These are phyloP conservation scores for Clonostachys chloroleuca DNA, from an alignment of 2,329 filamentous ascomycete genomes.

Conservation along the genomic window DNA sequence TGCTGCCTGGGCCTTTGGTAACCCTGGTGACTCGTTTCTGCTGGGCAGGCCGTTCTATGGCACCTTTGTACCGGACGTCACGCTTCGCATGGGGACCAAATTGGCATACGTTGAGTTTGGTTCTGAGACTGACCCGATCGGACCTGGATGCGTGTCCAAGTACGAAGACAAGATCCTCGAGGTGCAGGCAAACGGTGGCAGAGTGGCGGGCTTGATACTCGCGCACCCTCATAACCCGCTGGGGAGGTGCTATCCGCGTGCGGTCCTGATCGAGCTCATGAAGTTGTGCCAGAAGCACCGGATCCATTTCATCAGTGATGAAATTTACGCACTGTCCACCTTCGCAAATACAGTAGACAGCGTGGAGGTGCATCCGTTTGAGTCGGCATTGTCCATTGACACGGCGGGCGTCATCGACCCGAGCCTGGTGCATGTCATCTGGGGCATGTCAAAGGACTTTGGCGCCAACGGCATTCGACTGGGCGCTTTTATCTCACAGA, in stretches of 20 bases:
- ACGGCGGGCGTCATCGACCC: conserved; percentile 38
- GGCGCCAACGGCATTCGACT: conserved; percentile 50
- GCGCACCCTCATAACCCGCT: conserved; percentile 48
- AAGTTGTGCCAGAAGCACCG: conserved; percentile 38
- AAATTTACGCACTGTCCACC: conserved; percentile 46
- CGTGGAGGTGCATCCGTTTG: conserved; percentile 23
- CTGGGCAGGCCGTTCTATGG: conserved; percentile 41
- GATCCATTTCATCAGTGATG: conserved; percentile 47
- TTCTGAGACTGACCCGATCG: conserved; percentile 33
- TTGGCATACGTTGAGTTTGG: conserved; percentile 38
- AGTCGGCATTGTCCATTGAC: conserved; percentile 39
- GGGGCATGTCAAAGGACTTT: conserved; percentile 47
- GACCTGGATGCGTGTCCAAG: conserved; percentile 19
- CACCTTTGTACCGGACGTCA: conserved; percentile 39
- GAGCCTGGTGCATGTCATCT: conserved; percentile 43
- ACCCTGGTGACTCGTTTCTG: conserved; percentile 32
- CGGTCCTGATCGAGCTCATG: conserved; percentile 33
- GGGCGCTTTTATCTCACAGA: conserved; percentile 43
- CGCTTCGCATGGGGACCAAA: conserved; percentile 29
- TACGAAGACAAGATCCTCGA: conserved; percentile 39
- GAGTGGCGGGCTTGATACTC: conserved; percentile 42
- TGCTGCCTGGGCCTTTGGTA: conserved; percentile 28
- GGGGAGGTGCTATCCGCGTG: conserved; percentile 38
- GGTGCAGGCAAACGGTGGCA: conserved; percentile 27
- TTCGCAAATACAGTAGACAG: conserved; percentile 32